Evolutionary conservation across 257 asterid genomes (phyloP).

Genomic region (Solanum chiquidenum): DNA sequence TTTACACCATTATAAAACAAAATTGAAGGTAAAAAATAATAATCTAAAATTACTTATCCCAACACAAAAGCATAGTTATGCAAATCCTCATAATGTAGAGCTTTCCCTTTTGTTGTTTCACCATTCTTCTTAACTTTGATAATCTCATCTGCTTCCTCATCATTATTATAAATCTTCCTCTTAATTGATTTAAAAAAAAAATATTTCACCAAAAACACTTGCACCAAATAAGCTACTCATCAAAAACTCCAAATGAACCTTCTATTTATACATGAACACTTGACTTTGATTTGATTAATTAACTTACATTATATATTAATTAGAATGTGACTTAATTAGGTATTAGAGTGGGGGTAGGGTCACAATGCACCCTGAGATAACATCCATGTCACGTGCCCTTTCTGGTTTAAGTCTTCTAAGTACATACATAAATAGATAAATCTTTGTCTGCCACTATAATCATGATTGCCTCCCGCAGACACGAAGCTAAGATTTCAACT

Average conservation of each 20-base stretch:
- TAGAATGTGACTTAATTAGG: background rate
- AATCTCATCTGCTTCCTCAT: constrained; percentile 9
- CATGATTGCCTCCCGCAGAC: background rate
- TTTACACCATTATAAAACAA: background rate
- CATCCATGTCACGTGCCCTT: constrained; percentile 17
- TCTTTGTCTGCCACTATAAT: background rate
- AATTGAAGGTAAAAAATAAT: background rate
- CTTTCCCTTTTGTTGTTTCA: constrained; percentile 27
- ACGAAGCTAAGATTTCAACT: background rate
- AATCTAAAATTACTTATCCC: constrained; percentile 18
- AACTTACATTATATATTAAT: background rate
- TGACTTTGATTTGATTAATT: background rate
- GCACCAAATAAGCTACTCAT: background rate
- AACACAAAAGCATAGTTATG: constrained; percentile 24
- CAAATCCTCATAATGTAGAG: constrained; percentile 30
- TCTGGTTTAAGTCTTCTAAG: background rate
- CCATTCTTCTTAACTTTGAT: constrained; percentile 21
- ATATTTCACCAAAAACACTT: background rate
- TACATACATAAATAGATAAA: background rate
- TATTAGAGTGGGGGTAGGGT: constrained; percentile 11
- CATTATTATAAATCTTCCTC: background rate
- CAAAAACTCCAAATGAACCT: background rate
- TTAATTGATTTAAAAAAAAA: background rate
- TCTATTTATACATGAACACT: background rate
- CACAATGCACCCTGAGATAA: constrained; percentile 11